phyloP scores from a whole-genome alignment of 2,329 filamentous ascomycete species.

The Colletotrichum aenigma region DNA sequence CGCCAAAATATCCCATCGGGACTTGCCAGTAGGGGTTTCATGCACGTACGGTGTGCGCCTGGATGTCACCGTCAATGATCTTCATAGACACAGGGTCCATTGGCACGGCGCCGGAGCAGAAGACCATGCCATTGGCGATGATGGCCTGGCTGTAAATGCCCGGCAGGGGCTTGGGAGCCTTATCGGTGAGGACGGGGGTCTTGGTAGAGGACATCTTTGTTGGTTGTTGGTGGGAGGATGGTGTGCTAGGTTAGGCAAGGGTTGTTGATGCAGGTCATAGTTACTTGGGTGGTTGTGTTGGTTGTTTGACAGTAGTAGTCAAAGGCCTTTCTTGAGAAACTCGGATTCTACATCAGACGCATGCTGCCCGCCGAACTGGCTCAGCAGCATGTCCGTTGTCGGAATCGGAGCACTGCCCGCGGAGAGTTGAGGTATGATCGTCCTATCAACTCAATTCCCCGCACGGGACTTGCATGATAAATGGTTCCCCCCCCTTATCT shows the following conservation, averaged over 20 bases:
- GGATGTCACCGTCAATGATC: constrained; percentile 67
- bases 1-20: too few relatives aligned
- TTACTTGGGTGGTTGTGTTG: background rate
- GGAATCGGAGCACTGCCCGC: background rate
- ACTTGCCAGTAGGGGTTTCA: background rate
- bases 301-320: background rate
- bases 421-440: background rate
- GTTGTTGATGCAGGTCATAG: background rate
- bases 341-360: background rate
- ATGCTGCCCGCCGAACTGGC: background rate
- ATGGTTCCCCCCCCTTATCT: background rate
- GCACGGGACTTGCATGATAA: background rate
- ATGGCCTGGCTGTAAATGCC: constrained; percentile 60
- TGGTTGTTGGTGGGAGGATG: background rate
- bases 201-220: constrained; percentile 27
- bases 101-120: constrained; percentile 74
- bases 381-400: background rate
- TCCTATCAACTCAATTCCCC: background rate
- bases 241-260: background rate
- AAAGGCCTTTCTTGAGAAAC: background rate
- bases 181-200: constrained; percentile 40
- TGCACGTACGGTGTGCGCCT: constrained; percentile 61
- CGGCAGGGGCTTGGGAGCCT: constrained; percentile 44
- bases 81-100: constrained; percentile 62
- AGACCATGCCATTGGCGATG: constrained; percentile 70